Conservation (phyloP, 2,329 filamentous ascomycete genomes). For the Trichoderma koningii region DNA sequence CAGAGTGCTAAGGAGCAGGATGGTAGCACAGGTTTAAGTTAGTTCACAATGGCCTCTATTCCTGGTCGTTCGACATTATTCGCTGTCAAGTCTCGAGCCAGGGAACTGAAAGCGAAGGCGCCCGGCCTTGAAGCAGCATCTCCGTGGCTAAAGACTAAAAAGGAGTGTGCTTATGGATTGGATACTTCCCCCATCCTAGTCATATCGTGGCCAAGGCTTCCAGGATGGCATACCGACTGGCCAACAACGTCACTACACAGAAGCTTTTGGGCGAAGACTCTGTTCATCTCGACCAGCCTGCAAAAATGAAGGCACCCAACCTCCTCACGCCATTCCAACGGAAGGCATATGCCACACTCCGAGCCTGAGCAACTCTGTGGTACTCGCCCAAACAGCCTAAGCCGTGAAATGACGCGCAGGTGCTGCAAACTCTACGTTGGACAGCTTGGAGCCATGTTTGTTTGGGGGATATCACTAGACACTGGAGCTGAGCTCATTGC, state of each 20-base stretch:
- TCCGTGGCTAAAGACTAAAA: neutral
- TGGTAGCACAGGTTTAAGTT: neutral
- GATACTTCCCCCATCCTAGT: neutral
- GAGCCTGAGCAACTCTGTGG: slow-evolving; percentile 7
- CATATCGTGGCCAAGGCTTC: neutral
- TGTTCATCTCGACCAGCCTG: too few relatives aligned
- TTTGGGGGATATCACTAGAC: neutral
- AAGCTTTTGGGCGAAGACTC: neutral
- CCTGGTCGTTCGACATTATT: neutral
- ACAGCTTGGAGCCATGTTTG: slow-evolving; percentile 12
- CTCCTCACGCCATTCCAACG: slow-evolving; percentile 10
- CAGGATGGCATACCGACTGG: neutral
- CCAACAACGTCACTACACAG: neutral
- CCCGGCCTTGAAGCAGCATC: neutral
- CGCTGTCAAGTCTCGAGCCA: neutral
- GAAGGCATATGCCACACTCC: neutral
- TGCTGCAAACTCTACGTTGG: slow-evolving; percentile 16
- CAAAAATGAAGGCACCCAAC: neutral
- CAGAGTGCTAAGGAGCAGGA: neutral
- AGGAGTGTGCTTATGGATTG: neutral
- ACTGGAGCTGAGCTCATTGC: slow-evolving; percentile 6
- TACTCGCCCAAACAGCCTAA: slow-evolving; percentile 13
- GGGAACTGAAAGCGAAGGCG: neutral
- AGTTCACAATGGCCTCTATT: neutral
- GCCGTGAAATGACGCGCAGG: slow-evolving; percentile 5